Conservation (phyloP, 768 basidiomycete genomes). For the Omphalotus guepiniiformis region DNA sequence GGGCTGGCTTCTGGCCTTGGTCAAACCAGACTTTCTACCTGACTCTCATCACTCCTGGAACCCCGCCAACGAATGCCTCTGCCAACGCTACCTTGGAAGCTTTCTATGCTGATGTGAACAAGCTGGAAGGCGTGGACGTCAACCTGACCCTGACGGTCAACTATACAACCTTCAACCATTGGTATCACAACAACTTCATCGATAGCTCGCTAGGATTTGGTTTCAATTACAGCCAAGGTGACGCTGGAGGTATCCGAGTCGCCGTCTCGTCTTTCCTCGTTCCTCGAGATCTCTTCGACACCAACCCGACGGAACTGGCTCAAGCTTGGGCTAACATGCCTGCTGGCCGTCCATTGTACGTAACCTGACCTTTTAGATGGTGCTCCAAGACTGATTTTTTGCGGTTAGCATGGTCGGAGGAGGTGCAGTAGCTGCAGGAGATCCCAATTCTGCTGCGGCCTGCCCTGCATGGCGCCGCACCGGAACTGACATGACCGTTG, state of each 20-base stretch:
- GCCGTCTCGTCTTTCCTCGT: background rate
- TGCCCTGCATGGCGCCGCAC: slow-evolving; percentile 34
- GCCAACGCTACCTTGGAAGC: background rate
- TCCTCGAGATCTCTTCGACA: background rate
- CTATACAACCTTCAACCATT: background rate
- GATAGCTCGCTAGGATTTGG: background rate
- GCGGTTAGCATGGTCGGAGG: slow-evolving; percentile 25
- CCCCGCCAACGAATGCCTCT: background rate
- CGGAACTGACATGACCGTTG: slow-evolving; percentile 15
- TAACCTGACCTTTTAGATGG: background rate
- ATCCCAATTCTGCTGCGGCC: slow-evolving; percentile 24
- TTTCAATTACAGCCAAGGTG: background rate
- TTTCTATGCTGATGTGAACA: background rate
- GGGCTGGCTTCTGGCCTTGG: background rate
- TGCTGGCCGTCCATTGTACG: background rate
- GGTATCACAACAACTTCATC: background rate
- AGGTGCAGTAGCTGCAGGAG: slow-evolving; percentile 24
- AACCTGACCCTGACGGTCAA: background rate
- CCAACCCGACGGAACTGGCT: background rate
- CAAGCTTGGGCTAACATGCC: background rate
- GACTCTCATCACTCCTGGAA: background rate
- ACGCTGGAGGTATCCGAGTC: background rate
- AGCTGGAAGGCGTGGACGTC: background rate
- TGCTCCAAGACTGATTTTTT: too few relatives aligned
- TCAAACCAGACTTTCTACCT: background rate